A percentile compares a stretch with the other conserved stretches of the same genome.
phyloP scores from a whole-genome alignment of 108 stramenopile genomes.

The Nitzschia sp. region DNA sequence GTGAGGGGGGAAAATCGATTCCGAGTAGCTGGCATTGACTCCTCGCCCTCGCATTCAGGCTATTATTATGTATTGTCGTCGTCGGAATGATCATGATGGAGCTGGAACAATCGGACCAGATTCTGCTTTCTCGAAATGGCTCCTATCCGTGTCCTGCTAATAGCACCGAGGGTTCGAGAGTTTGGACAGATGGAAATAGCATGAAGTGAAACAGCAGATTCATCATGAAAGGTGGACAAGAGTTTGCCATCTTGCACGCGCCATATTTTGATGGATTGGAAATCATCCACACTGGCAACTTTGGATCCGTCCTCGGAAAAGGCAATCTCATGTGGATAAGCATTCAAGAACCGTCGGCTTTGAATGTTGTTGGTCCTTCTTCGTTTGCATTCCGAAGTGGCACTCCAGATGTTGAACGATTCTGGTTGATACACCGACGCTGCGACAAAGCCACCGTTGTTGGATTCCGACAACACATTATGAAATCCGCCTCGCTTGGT shows the following conservation, averaged over 20 bases:
- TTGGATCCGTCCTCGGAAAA: constrained; percentile 11
- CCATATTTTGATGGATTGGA: constrained; percentile 12
- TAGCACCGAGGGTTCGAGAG: neutral
- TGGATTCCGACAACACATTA: neutral
- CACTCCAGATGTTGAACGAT: neutral
- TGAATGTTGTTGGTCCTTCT: neutral
- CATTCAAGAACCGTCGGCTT: neutral
- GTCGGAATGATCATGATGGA: no score
- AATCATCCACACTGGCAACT: constrained; percentile 17
- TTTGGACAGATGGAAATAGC: neutral
- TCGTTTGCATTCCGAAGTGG: neutral
- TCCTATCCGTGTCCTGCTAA: neutral
- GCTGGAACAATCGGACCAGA: neutral
- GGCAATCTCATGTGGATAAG: constrained; percentile 12
- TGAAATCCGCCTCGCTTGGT: neutral
- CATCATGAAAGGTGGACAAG: neutral
- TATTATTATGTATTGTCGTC: no score
- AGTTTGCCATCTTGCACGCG: neutral
- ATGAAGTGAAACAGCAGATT: neutral
- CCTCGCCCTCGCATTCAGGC: no score
- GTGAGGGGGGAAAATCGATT: no score
- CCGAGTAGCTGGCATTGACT: no score
- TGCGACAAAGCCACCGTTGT: neutral
- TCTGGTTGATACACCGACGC: neutral
- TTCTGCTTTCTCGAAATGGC: neutral